phyloP scores from a whole-genome alignment of 495 filamentous ascomycete genomes.

The Tuber magnatum region DNA sequence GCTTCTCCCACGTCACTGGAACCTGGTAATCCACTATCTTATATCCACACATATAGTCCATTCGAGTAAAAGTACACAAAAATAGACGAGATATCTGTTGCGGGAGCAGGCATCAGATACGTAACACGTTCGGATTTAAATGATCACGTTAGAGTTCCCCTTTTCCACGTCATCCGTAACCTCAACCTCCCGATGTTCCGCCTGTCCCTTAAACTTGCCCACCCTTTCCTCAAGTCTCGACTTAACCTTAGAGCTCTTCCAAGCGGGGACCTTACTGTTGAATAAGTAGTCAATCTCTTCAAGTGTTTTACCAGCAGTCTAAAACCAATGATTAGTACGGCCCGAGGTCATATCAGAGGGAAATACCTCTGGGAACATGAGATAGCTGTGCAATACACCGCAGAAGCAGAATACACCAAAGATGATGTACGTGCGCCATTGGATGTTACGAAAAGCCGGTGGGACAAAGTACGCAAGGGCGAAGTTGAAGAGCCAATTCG shows the following conservation, averaged over 20 bases:
- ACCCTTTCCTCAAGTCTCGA: constrained; percentile 48
- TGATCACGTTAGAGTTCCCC: neutral
- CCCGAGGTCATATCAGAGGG: neutral
- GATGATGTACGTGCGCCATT: constrained; percentile 66
- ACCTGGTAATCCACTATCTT: neutral
- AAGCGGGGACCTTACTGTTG: constrained; percentile 45
- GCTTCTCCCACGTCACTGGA: neutral
- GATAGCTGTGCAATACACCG: constrained; percentile 69
- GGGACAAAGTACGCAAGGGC: constrained; percentile 67
- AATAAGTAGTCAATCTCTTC: constrained; percentile 71
- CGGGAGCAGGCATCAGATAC: neutral
- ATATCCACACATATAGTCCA: neutral
- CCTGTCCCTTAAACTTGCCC: constrained; percentile 43
- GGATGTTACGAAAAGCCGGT: constrained; percentile 63
- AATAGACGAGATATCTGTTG: neutral
- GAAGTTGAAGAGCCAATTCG: constrained; percentile 76
- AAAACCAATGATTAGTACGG: neutral
- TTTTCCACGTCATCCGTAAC: constrained; percentile 12
- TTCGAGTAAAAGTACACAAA: neutral
- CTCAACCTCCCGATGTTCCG: constrained; percentile 17
- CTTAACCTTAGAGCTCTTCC: constrained; percentile 41
- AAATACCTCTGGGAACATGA: constrained; percentile 63
- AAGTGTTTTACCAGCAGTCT: constrained; percentile 68
- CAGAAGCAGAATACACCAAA: constrained; percentile 69
- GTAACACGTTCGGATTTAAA: constrained; percentile 3